phyloP scores from a whole-genome alignment of 1,284 basidiomycete species.

The Austroboletus rostrupii region DNA sequence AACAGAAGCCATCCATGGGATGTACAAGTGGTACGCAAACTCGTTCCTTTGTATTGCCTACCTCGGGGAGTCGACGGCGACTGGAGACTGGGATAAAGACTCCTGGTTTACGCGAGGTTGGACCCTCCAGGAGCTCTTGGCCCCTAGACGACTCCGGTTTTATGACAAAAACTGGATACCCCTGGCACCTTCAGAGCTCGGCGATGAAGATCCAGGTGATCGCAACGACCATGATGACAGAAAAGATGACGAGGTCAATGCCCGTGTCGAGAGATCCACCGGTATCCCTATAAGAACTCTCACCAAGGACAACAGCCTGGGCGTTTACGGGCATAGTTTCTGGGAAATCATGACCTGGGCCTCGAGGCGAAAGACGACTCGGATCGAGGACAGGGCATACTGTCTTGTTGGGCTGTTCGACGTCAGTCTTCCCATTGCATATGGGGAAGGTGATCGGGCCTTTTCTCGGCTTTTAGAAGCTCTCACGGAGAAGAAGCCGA shows the following conservation, averaged over 20 bases:
- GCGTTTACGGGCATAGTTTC: slow-evolving; percentile 7
- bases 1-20: slow-evolving; percentile 16
- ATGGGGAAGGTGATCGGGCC: slow-evolving; percentile 13
- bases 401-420: slow-evolving; percentile 14
- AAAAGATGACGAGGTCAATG: neutral
- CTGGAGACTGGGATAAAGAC: slow-evolving; percentile 2
- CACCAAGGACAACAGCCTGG: slow-evolving; percentile 6
- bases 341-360: slow-evolving; percentile 20
- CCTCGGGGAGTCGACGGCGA: slow-evolving; percentile 6
- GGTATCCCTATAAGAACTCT: slow-evolving; percentile 3
- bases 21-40: slow-evolving; percentile 17
- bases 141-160: slow-evolving; percentile 14
- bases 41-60: slow-evolving; percentile 13
- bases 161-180: slow-evolving; percentile 11
- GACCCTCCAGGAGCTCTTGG: slow-evolving; percentile 14
- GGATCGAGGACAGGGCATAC: slow-evolving; percentile 14
- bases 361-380: slow-evolving; percentile 13
- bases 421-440: slow-evolving; percentile 10
- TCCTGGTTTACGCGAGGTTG: slow-evolving; percentile 15
- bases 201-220: too few species aligned
- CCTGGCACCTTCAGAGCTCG: neutral
- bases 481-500: slow-evolving; percentile 2
- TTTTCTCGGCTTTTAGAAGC: slow-evolving; percentile 11
- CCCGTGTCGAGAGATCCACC: neutral
- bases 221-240: neutral